A percentile compares a stretch with the other conserved stretches of the same genome.
Conservation (phyloP, 2,329 filamentous ascomycete species). For the Pseudogymnoascus sp. region DNA sequence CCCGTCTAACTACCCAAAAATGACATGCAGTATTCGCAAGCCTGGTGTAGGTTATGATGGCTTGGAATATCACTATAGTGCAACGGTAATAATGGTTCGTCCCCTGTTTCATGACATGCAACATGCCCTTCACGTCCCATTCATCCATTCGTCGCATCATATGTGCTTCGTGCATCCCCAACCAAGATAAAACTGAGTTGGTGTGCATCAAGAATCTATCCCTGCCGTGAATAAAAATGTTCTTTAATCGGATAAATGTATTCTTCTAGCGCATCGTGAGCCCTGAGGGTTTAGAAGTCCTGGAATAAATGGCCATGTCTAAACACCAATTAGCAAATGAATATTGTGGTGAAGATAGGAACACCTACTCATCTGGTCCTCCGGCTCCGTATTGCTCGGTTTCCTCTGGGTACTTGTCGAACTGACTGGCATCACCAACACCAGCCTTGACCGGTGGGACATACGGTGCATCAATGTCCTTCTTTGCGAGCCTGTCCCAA, state of each 20-base stretch:
- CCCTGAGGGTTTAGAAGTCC: constrained; percentile 8
- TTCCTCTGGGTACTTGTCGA: constrained; percentile 96
- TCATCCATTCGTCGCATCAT: not conserved
- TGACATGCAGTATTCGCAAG: constrained; percentile 4
- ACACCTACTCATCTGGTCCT: constrained; percentile 78
- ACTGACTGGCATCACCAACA: constrained; percentile 90
- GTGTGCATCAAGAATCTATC: constrained; percentile 3
- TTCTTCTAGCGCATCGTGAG: not conserved
- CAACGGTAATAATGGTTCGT: not conserved
- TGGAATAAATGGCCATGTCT: constrained; percentile 8
- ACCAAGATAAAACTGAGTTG: not conserved
- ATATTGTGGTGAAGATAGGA: not conserved
- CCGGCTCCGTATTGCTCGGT: constrained; percentile 79
- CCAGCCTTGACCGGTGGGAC: constrained; percentile 92
- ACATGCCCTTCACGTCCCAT: not conserved
- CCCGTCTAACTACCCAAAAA: constrained; percentile 3
- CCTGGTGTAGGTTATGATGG: not conserved
- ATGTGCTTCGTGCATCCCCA: not conserved
- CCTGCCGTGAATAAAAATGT: not conserved
- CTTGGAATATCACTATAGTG: not conserved
- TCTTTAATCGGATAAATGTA: constrained; percentile 7
- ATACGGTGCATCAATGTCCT: constrained; percentile 97
- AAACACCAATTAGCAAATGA: not conserved
- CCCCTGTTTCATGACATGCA: not conserved
- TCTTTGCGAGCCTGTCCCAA: constrained; percentile 87